Base-by-base conservation (phyloP, 179 eudicot genomes). In the Dionaea muscipula region DNA sequence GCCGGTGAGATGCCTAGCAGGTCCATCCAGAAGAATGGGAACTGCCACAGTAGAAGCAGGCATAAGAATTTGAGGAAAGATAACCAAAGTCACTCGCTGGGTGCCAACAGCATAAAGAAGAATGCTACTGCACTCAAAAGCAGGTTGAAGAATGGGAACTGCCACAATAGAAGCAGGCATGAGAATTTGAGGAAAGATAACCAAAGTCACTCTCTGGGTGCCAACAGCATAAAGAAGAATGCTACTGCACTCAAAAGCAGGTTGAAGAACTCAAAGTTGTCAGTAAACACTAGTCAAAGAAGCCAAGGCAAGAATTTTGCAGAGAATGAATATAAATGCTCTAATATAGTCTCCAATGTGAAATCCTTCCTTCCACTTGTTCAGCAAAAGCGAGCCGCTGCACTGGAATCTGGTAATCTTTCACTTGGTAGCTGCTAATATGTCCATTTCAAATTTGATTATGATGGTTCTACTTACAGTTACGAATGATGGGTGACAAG, bases 311-410 rank as follows among this genome's bases (percentile, higher is more conserved):
- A 59, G 66, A 77, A 75, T 67, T 61, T 75, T 19, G 69, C 79
- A 55, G 81, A 71, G 71, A 74, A 75, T 66, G 83, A 69, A 68
- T 51, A 68, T 20, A 82, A 72, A 63, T 70, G 55, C 49, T 79
- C 68, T 53, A 93, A 93, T 57, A 88, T 93, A 51, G 81, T 93
- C 55, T 79, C 87, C 37, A 72, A 46, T 46, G 53, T 78, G 46
- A 78, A 68, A 45, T 86, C 99, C 25, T 88, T 93, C 59, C 36
- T 93, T 53, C 96, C 96, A 38, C 65, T 93, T 56, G 81, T 93
- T 63, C 81, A 83, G 71, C 76, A 83, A 66, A 86, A 88, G 64
- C 90, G 83, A 78, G 90, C 72, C 50, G 80, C 90, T 35, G 66
- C 94, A 20, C 68, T 63, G 52, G 72, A 73, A 53, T 71, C 93